Evolutionary conservation across 495 filamentous ascomycete species (phyloP).

Genomic region (Letharia lupina): DNA sequence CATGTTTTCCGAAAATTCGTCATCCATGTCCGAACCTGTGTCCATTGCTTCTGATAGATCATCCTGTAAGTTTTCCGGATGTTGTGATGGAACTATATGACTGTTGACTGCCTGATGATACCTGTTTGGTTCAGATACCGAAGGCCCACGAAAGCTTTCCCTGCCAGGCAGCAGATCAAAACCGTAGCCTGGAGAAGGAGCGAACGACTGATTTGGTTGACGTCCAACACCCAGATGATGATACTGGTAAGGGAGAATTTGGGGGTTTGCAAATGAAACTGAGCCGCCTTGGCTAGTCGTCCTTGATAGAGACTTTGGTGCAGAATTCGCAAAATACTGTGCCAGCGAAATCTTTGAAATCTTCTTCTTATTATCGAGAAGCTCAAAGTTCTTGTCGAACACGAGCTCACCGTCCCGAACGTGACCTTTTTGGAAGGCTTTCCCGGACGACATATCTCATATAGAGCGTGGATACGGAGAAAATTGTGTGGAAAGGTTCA

Average conservation of each 20-base stretch:
- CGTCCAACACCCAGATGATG: conserved; percentile 1
- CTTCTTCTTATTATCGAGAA: conserved; percentile 17
- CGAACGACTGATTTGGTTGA: conserved; percentile 2
- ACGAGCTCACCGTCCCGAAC: conserved; percentile 12
- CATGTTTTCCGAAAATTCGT: conserved; percentile 22
- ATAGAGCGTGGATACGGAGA: conserved; percentile 1
- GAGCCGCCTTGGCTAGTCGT: conserved; percentile 5
- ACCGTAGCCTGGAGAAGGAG: conserved; percentile 9
- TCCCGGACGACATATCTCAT: conserved; percentile 19
- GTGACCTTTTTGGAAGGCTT: conserved; percentile 16
- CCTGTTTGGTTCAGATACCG: neutral
- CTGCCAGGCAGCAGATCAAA: conserved; percentile 9
- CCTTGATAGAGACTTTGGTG: conserved; percentile 9
- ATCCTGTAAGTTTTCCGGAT: conserved; percentile 8
- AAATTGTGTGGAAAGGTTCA: conserved; percentile 7
- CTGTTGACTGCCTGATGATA: neutral
- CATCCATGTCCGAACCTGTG: conserved; percentile 13
- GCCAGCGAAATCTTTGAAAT: conserved; percentile 14
- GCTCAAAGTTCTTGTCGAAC: conserved; percentile 17
- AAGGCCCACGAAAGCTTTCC: conserved; percentile 6
- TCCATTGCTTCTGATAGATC: conserved; percentile 17
- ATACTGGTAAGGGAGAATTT: conserved; percentile 5
- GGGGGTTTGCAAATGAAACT: conserved; percentile 5
- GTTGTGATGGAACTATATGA: neutral
- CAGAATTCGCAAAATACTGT: conserved; percentile 12